Evolutionary conservation across 2,329 filamentous ascomycete species (phyloP).

Genomic region (Pyrenochaeta sp.): DNA sequence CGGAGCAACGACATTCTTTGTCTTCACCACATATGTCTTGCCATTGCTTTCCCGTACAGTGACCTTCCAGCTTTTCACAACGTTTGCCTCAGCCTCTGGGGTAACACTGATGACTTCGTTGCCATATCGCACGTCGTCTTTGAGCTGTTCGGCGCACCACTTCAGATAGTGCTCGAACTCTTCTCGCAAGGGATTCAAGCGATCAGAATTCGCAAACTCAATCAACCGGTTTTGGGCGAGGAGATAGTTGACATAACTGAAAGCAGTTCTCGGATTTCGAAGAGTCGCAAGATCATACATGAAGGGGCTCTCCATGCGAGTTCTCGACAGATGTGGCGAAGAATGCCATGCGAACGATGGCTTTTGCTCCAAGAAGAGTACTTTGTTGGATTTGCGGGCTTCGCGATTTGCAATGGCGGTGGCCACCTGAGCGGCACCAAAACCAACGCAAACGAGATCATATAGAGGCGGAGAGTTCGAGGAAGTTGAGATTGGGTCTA

Average conservation of each 20-base stretch:
- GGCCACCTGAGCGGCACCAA: constrained; percentile 44
- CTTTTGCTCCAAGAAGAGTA: constrained; percentile 45
- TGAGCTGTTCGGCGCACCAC: constrained; percentile 46
- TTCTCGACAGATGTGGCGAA: constrained; percentile 33
- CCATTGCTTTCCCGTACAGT: constrained; percentile 34
- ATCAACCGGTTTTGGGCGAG: constrained; percentile 39
- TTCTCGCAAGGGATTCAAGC: constrained; percentile 45
- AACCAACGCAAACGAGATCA: constrained; percentile 47
- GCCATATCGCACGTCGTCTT: constrained; percentile 38
- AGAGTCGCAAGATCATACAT: constrained; percentile 46
- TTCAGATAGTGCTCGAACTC: constrained; percentile 50
- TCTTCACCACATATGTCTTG: constrained; percentile 29
- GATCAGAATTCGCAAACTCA: constrained; percentile 47
- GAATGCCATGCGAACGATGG: constrained; percentile 43
- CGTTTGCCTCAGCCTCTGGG: constrained; percentile 29
- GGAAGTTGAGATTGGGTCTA: constrained; percentile 19
- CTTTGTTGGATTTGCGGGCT: constrained; percentile 28
- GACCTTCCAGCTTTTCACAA: constrained; percentile 37
- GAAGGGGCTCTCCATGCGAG: constrained; percentile 46
- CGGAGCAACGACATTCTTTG: constrained; percentile 38
- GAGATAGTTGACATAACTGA: constrained; percentile 46
- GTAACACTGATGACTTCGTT: constrained; percentile 40
- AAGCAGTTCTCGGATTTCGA: constrained; percentile 45
- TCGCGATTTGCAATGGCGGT: constrained; percentile 47
- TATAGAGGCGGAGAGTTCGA: constrained; percentile 26